A percentile compares a stretch with the other conserved stretches of the same genome.
phyloP scores from a whole-genome alignment of 2,329 filamentous ascomycete genomes.

The Claviceps sp. region DNA sequence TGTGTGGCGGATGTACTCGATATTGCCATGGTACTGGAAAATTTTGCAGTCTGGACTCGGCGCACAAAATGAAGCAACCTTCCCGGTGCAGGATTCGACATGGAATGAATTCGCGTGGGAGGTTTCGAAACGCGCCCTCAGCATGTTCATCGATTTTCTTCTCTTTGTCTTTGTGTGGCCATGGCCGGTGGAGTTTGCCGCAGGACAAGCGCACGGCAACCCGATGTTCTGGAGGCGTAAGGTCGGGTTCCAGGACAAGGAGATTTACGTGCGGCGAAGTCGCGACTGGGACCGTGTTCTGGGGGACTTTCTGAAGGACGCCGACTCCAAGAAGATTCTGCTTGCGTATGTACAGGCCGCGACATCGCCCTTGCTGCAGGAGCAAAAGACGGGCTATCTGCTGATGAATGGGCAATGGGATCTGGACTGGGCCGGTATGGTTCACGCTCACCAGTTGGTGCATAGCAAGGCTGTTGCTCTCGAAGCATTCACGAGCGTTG shows the following conservation, averaged over 20 bases:
- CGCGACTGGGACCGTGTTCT: conserved; percentile 55
- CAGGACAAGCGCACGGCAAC: conserved; percentile 41
- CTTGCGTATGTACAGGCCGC: conserved; percentile 52
- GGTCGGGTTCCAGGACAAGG: conserved; percentile 63
- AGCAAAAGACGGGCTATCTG: conserved; percentile 74
- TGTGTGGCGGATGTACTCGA: conserved; percentile 52
- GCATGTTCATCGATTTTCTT: conserved; percentile 62
- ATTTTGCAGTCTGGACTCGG: conserved; percentile 53
- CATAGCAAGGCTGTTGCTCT: conserved; percentile 46
- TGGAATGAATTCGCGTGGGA: conserved; percentile 44
- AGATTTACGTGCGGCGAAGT: conserved; percentile 71
- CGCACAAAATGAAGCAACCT: conserved; percentile 50
- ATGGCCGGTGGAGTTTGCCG: conserved; percentile 61
- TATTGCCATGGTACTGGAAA: conserved; percentile 58
- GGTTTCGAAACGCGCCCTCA: conserved; percentile 44
- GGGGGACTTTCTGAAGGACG: conserved; percentile 37
- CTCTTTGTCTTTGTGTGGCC: conserved; percentile 55
- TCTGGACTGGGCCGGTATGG: conserved; percentile 73
- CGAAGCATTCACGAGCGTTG: conserved; percentile 56
- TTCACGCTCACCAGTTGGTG: conserved; percentile 55
- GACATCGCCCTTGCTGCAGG: conserved; percentile 51
- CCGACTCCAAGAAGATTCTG: conserved; percentile 42
- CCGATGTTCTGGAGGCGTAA: conserved; percentile 61
- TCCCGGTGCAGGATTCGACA: conserved; percentile 42
- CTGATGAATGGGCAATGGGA: conserved; percentile 80